phyloP scores from a whole-genome alignment of 1,284 basidiomycete species.

The Cutaneotrichosporon cavernicola region DNA sequence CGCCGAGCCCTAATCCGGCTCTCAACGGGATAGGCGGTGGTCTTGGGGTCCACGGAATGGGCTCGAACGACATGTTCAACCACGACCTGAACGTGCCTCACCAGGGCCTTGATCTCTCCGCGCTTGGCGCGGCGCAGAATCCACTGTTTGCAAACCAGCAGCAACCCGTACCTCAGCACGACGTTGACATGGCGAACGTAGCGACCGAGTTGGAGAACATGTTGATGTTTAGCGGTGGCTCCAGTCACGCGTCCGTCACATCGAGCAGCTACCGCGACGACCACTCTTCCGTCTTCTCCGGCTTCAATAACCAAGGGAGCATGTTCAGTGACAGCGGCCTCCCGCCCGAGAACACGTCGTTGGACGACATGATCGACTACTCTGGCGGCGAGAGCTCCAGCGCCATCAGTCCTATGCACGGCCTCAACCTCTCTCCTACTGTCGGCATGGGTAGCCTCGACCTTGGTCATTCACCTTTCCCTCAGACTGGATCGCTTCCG shows the following conservation, averaged over 20 bases:
- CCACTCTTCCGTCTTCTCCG: conserved; percentile 38
- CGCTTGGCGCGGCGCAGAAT: conserved; percentile 15
- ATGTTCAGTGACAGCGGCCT: conserved; percentile 44
- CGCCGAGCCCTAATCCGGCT: conserved; percentile 17
- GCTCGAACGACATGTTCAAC: conserved; percentile 19
- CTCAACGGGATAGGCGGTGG: conserved; percentile 15
- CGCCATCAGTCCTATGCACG: conserved; percentile 26
- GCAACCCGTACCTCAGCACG: conserved; percentile 17
- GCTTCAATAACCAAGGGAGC: conserved; percentile 24
- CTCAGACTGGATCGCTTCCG: background rate
- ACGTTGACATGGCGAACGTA: conserved; percentile 37
- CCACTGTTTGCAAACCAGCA: conserved; percentile 25
- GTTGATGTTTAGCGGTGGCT: conserved; percentile 31
- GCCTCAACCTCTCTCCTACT: conserved; percentile 25
- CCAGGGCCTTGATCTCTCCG: conserved; percentile 18
- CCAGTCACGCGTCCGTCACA: conserved; percentile 36
- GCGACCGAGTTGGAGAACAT: conserved; percentile 35
- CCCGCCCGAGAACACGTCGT: conserved; percentile 33
- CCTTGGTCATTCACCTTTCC: conserved; percentile 13
- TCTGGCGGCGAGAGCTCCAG: conserved; percentile 39
- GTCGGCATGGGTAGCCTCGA: conserved; percentile 23
- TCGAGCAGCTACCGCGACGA: conserved; percentile 39
- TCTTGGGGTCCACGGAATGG: conserved; percentile 9
- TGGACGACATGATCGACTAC: conserved; percentile 46
- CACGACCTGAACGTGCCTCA: conserved; percentile 13